Percentiles rank a stretch among this genome's conserved stretches.
Conservation (phyloP, 148 eudicot genomes). For the Talinum fruticosum region DNA sequence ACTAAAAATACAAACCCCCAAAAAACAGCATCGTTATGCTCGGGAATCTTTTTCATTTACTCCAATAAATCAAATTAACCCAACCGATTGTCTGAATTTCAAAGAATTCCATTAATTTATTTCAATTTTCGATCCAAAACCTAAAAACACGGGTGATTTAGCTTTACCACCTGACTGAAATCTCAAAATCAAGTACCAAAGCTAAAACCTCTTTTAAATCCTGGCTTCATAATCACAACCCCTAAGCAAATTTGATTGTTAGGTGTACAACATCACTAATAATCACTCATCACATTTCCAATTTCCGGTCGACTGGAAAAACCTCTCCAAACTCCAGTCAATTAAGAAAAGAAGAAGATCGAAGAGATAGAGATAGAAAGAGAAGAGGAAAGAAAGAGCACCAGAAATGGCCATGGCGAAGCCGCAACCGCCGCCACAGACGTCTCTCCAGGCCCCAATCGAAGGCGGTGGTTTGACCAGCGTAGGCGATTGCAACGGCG, state of each 20-base stretch:
- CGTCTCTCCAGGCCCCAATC: slow-evolving; percentile 63
- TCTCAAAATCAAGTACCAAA: neutral
- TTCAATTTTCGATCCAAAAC: neutral
- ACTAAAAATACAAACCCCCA: neutral
- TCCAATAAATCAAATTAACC: neutral
- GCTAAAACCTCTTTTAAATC: neutral
- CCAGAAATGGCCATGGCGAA: slow-evolving; percentile 92
- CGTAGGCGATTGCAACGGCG: slow-evolving; percentile 75
- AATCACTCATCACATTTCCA: neutral
- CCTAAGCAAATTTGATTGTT: neutral
- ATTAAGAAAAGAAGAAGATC: neutral
- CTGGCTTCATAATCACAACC: neutral
- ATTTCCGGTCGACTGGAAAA: neutral
- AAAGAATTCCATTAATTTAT: neutral
- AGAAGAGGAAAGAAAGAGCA: slow-evolving; percentile 9
- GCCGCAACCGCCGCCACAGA: slow-evolving; percentile 92
- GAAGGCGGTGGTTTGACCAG: slow-evolving; percentile 49
- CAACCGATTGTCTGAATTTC: neutral
- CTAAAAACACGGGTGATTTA: neutral
- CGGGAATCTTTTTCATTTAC: too few relatives aligned
- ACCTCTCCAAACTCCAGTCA: neutral
- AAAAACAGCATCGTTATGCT: neutral
- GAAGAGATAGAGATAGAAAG: neutral
- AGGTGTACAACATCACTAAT: neutral
- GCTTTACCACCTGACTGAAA: neutral